These are phyloP conservation scores for Dipodascus geniculatus DNA, from an alignment of 805 yeast species.

Conservation along the genomic window DNA sequence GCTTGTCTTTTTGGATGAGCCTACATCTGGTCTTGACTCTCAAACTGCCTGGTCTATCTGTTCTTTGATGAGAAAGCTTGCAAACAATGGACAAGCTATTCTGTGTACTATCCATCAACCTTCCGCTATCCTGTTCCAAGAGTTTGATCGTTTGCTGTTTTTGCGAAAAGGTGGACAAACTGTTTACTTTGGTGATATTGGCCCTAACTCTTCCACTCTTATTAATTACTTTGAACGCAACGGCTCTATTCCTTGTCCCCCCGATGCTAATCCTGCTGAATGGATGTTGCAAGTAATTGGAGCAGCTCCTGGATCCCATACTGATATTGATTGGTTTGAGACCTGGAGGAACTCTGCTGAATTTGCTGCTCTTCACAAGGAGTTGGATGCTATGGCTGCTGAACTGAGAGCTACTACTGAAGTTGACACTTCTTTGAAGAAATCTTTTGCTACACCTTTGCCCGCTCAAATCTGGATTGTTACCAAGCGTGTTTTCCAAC, in stretches of 20 bases:
- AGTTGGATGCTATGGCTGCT: slow-evolving; percentile 46
- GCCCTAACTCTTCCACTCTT: slow-evolving; percentile 44
- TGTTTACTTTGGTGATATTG: slow-evolving; percentile 66
- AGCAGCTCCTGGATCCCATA: slow-evolving; percentile 28
- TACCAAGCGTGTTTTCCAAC: slow-evolving; percentile 41
- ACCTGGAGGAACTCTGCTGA: slow-evolving; percentile 69
- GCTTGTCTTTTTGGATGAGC: slow-evolving; percentile 52
- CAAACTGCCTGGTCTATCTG: slow-evolving; percentile 60
- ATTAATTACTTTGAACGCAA: slow-evolving; percentile 54
- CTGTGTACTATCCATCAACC: slow-evolving; percentile 79
- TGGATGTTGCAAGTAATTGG: slow-evolving; percentile 71
- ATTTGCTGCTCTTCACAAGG: slow-evolving; percentile 43
- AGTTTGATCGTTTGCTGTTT: slow-evolving; percentile 65
- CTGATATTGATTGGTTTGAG: slow-evolving; percentile 33
- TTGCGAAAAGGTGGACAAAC: slow-evolving; percentile 62
- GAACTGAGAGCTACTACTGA: slow-evolving; percentile 30
- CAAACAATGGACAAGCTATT: slow-evolving; percentile 51
- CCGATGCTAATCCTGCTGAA: slow-evolving; percentile 70
- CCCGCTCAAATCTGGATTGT: slow-evolving; percentile 34
- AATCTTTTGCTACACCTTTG: slow-evolving; percentile 35
- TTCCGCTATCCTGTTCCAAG: slow-evolving; percentile 65
- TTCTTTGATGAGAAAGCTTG: slow-evolving; percentile 46
- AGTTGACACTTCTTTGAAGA: slow-evolving; percentile 16
- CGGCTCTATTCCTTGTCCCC: slow-evolving; percentile 59
- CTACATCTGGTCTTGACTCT: slow-evolving; percentile 59